These are phyloP conservation scores for Vigna trinervia DNA, from an alignment of 306 rosid species.

Conservation along the genomic window DNA sequence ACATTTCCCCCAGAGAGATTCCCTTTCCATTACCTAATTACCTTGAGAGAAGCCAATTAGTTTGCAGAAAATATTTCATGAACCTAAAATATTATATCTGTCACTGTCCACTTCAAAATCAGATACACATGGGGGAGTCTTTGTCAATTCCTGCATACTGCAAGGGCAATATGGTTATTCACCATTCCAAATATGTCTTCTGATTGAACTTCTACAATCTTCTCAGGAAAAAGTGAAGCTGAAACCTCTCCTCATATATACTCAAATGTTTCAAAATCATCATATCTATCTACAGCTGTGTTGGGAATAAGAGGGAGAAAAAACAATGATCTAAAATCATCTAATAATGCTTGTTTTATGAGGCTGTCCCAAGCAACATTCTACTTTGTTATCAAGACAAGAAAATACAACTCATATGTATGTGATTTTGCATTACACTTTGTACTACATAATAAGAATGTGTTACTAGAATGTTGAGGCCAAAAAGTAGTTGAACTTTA, in stretches of 20 bases:
- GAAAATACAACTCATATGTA: slow-evolving; percentile 71
- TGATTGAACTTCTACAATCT: slow-evolving; percentile 45
- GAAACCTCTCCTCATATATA: slow-evolving; percentile 78
- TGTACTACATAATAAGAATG: slow-evolving; percentile 44
- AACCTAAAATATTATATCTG: slow-evolving; percentile 24
- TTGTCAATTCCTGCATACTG: slow-evolving; percentile 46
- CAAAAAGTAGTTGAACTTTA: slow-evolving; percentile 39
- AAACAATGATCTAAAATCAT: slow-evolving; percentile 13
- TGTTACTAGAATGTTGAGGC: slow-evolving; percentile 34
- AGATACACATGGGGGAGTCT: slow-evolving; percentile 47
- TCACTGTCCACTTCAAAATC: slow-evolving; percentile 55
- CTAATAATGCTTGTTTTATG: slow-evolving; percentile 53
- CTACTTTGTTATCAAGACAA: slow-evolving; percentile 86
- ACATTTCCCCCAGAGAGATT: slow-evolving; percentile 28
- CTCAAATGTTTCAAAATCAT: slow-evolving; percentile 68
- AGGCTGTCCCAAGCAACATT: slow-evolving; percentile 74
- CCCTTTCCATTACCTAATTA: slow-evolving; percentile 68
- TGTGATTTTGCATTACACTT: slow-evolving; percentile 44
- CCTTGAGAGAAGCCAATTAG: slow-evolving; percentile 42
- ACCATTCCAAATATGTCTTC: slow-evolving; percentile 27
- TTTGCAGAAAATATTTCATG: slow-evolving; percentile 32
- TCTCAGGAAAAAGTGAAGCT: slow-evolving; percentile 47
- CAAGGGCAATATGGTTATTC: slow-evolving; percentile 51
- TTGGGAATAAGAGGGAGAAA: slow-evolving; percentile 18
- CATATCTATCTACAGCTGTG: slow-evolving; percentile 55